Base-by-base conservation (phyloP, 164 flowering plant species). In the Aristolochia californica region DNA sequence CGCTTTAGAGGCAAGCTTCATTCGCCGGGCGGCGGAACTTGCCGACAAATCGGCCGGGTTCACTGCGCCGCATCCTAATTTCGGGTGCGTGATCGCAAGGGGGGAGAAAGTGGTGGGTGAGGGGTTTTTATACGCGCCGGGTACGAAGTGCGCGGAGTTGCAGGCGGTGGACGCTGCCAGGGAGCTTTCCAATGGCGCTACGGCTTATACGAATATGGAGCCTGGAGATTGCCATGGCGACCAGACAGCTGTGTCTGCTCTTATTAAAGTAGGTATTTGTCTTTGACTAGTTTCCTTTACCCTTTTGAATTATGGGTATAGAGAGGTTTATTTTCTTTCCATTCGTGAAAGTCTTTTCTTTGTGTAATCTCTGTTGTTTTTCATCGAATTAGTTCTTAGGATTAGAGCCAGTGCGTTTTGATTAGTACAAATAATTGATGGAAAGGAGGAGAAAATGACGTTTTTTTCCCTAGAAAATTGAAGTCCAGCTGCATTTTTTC, bases 31-130 rank as follows among this genome's bases (percentile, higher is more conserved):
- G 5, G 88, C 84, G 20, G 78, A 78, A 21, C 24, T 93, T 5
- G 83, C 97, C 2, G 98, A 93, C 68, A 87, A 76, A 47, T 93
- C 97, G 5, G 89, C 95, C 25, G 95, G 98, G 0, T 79, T 78
- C 75, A 79, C 97, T 1, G 77, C 97, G 0, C 98, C 98, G 0
- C 98, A 93, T 61, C 98, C 98, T 1, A 93, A 93, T 59, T 85
- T 83, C 65, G 98, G 98, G 7, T 93, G 98, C 71, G 85, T 93
- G n/a, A 82, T 89, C 28, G 76, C 81, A 43, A 57, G 55, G 11
- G 68, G 58, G 3, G 72, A 69, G 2, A 68, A 53, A 8, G 79
- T 87, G 20, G 77, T 79, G n/a, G 97, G 97, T 7, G 97, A 93
- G 67, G 97, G 96, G 0, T 85, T 65, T 62, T 75, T 89, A n/a